Evolutionary conservation across 495 filamentous ascomycete species (phyloP), one percentile per base, ranked within the genome.

Genomic region (Penicillium lividum): DNA sequence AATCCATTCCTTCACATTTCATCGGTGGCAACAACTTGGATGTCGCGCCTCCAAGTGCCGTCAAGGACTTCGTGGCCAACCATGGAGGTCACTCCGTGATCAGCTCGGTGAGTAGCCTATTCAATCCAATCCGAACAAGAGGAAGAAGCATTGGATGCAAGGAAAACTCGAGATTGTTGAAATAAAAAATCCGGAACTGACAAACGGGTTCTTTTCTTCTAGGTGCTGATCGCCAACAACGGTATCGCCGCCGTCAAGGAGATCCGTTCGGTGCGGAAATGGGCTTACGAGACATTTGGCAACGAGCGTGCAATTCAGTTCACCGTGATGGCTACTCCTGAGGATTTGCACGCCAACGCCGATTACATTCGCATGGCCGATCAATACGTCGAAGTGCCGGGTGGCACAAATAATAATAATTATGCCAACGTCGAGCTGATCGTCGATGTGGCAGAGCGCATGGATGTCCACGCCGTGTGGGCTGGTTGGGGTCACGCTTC

Each of bases 311-410:
- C 95, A 58, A 96, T 99, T 73, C 94, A 97, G 68, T 98, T 99
- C 73, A 98, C 95, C 53, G 94, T 97, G 60, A 99, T 99, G 94
- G 94, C 94, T 61, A 99, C 94, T 44, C 94, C 94, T n/a, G 94
- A 99, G 77, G 94, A 99, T 89, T 77, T 99, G 64, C 84, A 86
- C 68, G 94, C 93, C 59, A 99, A 99, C 73, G 95, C 94, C 51
- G 94, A 99, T 77, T 99, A 99, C 74, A 99, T 99, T 71, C 85
- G 94, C 63, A 97, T 99, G 95, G 94, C 94, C 2, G 94, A 99
- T 73, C 90, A 96, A 82, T 99, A 99, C 71, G 94, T 98, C 59
- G 94, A 99, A 79, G 86, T 91, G 49, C 94, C 94, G n/a, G 94
- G 94, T 65, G 94, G 94, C 67, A 99, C 95, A 46, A 99, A 99